Base-by-base conservation (phyloP, 2,329 filamentous ascomycete species). In the Dactylellina drechsleri region DNA sequence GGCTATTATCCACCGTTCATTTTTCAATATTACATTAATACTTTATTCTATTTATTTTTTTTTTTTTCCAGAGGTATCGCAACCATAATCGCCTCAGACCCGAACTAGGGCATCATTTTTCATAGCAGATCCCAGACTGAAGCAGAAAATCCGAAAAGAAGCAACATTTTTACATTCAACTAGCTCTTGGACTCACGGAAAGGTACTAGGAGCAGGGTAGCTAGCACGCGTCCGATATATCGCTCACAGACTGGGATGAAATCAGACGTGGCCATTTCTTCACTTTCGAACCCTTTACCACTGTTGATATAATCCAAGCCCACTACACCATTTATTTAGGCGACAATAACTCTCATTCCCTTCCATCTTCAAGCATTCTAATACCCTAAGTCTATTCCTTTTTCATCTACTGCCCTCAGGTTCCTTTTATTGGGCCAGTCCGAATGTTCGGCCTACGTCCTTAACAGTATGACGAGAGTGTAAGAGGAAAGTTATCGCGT, bases 211-310 rank as follows among this genome's bases (percentile, higher is more conserved):
- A 28, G 26, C 28, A 64, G 36, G 59, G 59, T 40, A 61, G 31
- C 6, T 36, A 41, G 52, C 52, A 50, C 62, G 70, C 26, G 57
- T 67, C 45, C 47, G 50, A 58, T 62, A 64, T 74, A 74, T 67
- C 56, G 56, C 70, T 64, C 70, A 73, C 52, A 71, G 43, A 45
- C 50, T 20, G 49, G 20, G 41, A 40, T n/a, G 20, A 53, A 61
- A 52, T 10, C 23, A 74, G 62, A 67, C 57, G 70, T 74, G 70
- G 68, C 70, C 50, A 43, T 50, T 66, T 60, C 49, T 59, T 73
- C 43, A 28, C 47, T 65, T 57, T 67, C 59, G 41, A 31, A 47
- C 28, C 8, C 28, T 58, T 26, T 58, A 62, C 56, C 45, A 47
- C 13, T 5, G 43, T 12, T 18, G 31, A 36, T 36, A 36, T 36